These are phyloP conservation scores for Flaveria floridana DNA, from an alignment of 140 eudicot species.

Conservation along the genomic window DNA sequence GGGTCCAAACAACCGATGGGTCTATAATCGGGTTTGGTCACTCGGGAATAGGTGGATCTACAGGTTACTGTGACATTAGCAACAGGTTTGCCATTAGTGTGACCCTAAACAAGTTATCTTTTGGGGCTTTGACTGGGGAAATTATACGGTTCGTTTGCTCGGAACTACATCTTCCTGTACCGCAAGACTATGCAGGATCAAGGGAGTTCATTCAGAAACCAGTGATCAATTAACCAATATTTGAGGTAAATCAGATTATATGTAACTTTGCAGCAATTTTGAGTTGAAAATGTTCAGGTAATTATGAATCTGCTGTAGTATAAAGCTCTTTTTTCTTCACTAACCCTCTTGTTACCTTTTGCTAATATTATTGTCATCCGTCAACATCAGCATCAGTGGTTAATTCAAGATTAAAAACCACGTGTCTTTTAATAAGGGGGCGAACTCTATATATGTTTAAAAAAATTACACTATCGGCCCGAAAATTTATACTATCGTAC, in stretches of 20 bases:
- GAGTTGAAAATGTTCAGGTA: slow-evolving; percentile 20
- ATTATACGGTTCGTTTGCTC: slow-evolving; percentile 71
- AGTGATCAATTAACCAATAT: slow-evolving; percentile 50
- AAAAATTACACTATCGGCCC: too few species aligned
- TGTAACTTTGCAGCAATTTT: slow-evolving; percentile 10
- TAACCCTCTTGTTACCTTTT: background rate
- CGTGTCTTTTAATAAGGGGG: too few species aligned
- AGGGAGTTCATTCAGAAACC: slow-evolving; percentile 48
- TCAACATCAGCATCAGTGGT: background rate
- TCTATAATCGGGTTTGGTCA: slow-evolving; percentile 83
- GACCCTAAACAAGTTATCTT: slow-evolving; percentile 73
- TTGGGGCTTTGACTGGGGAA: slow-evolving; percentile 67
- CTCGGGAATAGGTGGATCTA: slow-evolving; percentile 93
- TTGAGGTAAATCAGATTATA: background rate
- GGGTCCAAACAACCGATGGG: slow-evolving; percentile 58
- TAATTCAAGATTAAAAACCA: background rate
- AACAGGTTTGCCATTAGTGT: slow-evolving; percentile 80
- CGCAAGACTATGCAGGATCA: slow-evolving; percentile 54
- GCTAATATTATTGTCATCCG: background rate
- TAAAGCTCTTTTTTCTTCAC: slow-evolving; percentile 12
- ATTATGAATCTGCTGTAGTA: slow-evolving; percentile 4
- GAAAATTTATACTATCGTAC: too few species aligned
- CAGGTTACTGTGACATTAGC: slow-evolving; percentile 71
- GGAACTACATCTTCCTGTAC: slow-evolving; percentile 73
- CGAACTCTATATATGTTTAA: too few species aligned